Base-by-base conservation (phyloP, 2,329 filamentous ascomycete genomes). In the Fusarium tricinctum region DNA sequence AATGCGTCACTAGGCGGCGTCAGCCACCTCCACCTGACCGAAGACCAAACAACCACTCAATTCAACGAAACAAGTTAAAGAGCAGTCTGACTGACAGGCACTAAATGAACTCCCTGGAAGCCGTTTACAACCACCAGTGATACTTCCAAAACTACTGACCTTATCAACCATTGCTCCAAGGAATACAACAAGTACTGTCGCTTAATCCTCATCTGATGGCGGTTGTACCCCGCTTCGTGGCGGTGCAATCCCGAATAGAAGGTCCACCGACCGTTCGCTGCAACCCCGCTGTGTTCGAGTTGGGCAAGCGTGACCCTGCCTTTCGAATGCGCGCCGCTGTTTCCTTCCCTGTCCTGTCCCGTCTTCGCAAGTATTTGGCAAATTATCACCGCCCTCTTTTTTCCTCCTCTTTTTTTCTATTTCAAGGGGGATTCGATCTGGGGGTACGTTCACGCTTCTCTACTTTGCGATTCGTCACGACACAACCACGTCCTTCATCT, bases 201-300 rank as follows among this genome's bases (percentile, higher is more conserved):
- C 38, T 22, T 44, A 38, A 26, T 14, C 32, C 50, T 13, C 30
- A 26, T 19, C 14, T 28, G 33, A 23, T 23, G 23, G 30, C 32
- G 20, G 40, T 40, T 47, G 28, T 55, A 74, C 72, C 72, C 72
- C 72, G 72, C 72, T 63, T 56, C 71, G 72, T 74, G 72, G 72
- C 72, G 66, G 70, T 74, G 72, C 67, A 58, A 26, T 28, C 38
- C 44, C 38, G 40, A 50, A 66, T 45, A 58, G 45, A 58, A 54
- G 48, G 33, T 54, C 64, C 53, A 58, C 68, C 64, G 45, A 57
- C 40, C 38, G 35, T 33, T 56, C 40, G 35, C 49, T 63, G 47
- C 43, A 59, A 72, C 69, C 69, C 69, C 69, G 66, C 63, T 70
- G 56, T 57, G 56, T 58, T 60, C 45, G 40, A 66, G 43, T 58